Conservation (phyloP, 306 rosid genomes). For the Aeschynomene evenia region DNA sequence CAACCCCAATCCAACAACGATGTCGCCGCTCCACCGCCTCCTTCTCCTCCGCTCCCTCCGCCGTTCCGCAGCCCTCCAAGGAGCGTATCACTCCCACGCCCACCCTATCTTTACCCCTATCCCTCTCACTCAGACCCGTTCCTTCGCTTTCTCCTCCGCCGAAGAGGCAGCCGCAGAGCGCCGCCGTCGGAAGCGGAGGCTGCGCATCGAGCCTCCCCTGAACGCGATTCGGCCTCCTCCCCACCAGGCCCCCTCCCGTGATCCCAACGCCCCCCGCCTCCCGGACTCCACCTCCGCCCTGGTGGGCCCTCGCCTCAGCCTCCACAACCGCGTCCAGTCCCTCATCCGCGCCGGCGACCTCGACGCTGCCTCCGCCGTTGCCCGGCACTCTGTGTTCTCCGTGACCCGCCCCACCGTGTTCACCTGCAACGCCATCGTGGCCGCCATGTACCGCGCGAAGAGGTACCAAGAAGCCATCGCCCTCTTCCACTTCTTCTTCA, state of each 20-base stretch:
- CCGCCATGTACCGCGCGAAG: constrained; percentile 86
- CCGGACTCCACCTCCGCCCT: constrained; percentile 85
- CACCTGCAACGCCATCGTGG: constrained; percentile 95
- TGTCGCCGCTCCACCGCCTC: constrained; percentile 61
- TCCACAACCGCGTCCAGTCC: constrained; percentile 92
- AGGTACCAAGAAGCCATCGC: constrained; percentile 73
- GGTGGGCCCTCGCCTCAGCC: constrained; percentile 79
- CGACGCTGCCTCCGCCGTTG: constrained; percentile 73
- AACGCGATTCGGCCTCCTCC: constrained; percentile 77
- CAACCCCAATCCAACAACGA: background rate
- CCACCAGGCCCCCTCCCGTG: constrained; percentile 47
- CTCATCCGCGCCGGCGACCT: constrained; percentile 89
- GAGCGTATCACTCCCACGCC: background rate
- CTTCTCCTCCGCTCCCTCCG: constrained; percentile 64
- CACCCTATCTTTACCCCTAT: background rate
- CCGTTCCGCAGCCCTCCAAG: constrained; percentile 30
- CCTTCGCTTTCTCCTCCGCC: constrained; percentile 82
- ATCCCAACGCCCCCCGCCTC: constrained; percentile 87
- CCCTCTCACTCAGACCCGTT: constrained; percentile 37
- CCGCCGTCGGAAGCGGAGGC: constrained; percentile 84
- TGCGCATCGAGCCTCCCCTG: constrained; percentile 90
- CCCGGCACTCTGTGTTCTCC: constrained; percentile 85
- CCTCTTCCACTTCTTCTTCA: constrained; percentile 80
- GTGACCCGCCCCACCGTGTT: constrained; percentile 92
- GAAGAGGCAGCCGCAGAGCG: constrained; percentile 97